phyloP scores from a whole-genome alignment of 106 monocot species.

The Phalaenopsis equestris region DNA sequence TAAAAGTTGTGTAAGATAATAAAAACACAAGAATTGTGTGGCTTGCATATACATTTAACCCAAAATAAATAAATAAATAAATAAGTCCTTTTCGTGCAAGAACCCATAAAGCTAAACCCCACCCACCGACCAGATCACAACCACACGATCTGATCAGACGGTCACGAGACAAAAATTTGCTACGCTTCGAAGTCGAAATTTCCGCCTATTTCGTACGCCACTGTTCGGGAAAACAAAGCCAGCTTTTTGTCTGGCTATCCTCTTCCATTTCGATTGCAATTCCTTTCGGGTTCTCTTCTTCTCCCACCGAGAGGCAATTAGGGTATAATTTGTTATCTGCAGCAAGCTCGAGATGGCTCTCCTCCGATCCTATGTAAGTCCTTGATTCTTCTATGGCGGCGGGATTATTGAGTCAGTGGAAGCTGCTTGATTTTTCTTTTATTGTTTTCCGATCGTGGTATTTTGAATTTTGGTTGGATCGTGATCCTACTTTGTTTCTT shows the following conservation, averaged over 20 bases:
- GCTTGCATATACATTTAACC: too few species aligned
- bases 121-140: too few species aligned
- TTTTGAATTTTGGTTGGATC: not conserved
- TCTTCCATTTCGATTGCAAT: not conserved
- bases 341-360: not conserved
- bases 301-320: not conserved
- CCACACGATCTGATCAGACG: too few species aligned
- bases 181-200: too few species aligned
- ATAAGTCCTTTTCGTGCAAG: too few species aligned
- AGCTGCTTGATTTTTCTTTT: not conserved
- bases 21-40: too few species aligned
- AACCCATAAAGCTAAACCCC: too few species aligned
- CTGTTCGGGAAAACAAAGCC: not conserved
- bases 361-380: conserved; percentile 3
- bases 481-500: not conserved
- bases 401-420: not conserved
- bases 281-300: not conserved
- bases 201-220: too few species aligned
- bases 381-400: not conserved
- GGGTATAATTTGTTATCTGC: not conserved
- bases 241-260: not conserved
- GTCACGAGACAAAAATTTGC: too few species aligned
- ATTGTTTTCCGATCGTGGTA: not conserved
- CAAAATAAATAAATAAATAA: too few species aligned
- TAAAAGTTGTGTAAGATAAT: too few species aligned